These are phyloP conservation scores for Tetrahymena elliotti DNA, from an alignment of 73 alveolate genomes.

Conservation along the genomic window DNA sequence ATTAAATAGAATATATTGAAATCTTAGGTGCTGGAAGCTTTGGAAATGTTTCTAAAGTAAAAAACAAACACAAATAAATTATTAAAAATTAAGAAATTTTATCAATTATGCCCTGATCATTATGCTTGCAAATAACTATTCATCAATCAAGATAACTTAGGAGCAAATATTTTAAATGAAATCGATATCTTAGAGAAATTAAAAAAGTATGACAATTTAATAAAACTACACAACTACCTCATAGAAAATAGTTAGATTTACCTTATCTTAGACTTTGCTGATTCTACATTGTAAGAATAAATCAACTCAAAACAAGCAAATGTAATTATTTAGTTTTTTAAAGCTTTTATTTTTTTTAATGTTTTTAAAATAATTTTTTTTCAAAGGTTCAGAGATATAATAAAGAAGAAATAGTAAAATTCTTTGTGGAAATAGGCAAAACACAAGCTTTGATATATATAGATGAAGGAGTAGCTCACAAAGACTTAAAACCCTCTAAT, in stretches of 20 bases:
- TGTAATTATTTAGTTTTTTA: background rate
- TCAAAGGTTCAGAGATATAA: background rate
- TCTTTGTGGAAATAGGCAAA: background rate
- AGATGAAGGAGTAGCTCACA: background rate
- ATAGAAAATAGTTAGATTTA: background rate
- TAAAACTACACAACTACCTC: background rate
- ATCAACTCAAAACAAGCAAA: background rate
- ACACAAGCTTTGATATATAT: background rate
- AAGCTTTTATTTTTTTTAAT: no score
- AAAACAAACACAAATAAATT: background rate
- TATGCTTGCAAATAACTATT: background rate
- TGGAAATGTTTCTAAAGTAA: background rate
- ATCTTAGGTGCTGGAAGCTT: background rate
- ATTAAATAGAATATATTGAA: background rate
- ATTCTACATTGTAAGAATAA: background rate
- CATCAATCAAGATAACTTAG: no score
- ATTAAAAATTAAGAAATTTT: background rate
- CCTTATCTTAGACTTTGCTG: background rate
- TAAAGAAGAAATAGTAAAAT: background rate
- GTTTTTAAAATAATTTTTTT: background rate
- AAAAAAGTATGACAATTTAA: background rate
- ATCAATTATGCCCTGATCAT: background rate
- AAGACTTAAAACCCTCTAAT: background rate
- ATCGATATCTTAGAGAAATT: background rate
- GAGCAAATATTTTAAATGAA: background rate